Evolutionary conservation across 306 rosid species (phyloP).

Genomic region (Prunus fruticosa): DNA sequence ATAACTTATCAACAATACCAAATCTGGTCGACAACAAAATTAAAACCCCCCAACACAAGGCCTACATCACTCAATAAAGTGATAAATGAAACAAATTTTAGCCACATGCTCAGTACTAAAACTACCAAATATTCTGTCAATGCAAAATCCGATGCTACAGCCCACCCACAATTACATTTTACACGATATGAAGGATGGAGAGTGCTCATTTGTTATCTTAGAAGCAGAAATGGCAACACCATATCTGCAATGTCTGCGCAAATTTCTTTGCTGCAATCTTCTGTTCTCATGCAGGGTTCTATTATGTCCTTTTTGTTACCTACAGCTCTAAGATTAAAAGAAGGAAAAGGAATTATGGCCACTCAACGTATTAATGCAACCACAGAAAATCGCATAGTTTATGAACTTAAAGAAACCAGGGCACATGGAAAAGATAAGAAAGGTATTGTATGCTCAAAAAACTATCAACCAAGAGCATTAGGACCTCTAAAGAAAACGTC

Average conservation of each 20-base stretch:
- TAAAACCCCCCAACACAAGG: not conserved
- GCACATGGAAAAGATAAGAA: not conserved
- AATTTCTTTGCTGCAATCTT: not conserved
- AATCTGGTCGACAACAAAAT: not conserved
- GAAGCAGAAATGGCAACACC: constrained; percentile 1
- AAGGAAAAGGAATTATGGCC: not conserved
- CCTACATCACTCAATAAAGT: not conserved
- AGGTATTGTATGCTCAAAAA: not conserved
- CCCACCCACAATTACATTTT: not conserved
- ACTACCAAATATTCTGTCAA: not conserved
- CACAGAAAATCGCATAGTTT: not conserved
- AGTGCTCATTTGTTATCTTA: constrained; percentile 7
- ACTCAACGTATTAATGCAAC: not conserved
- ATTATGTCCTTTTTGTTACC: not conserved
- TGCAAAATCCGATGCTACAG: not conserved
- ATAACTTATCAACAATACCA: not conserved
- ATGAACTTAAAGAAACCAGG: not conserved
- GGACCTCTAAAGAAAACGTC: not conserved
- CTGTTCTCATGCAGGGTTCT: not conserved
- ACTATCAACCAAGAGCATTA: not conserved
- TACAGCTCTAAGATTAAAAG: not conserved
- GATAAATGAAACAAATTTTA: not conserved
- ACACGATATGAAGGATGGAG: not conserved
- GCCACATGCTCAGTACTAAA: not conserved
- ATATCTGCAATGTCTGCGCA: not conserved